Conservation (phyloP, 352 stramenopile genomes). For the Pythium grandisporangium region DNA sequence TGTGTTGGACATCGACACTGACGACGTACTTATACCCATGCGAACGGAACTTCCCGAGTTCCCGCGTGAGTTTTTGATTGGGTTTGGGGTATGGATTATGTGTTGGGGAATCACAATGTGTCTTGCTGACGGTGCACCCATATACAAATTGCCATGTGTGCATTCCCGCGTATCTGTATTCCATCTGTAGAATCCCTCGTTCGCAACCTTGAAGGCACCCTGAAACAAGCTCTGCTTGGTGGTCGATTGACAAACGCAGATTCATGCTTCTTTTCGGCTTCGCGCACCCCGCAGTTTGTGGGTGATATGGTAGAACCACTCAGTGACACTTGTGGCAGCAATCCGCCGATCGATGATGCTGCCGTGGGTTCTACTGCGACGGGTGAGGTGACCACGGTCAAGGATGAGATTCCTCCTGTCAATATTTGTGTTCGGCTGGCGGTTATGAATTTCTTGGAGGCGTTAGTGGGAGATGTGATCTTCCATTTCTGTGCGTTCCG, state of each 20-base stretch:
- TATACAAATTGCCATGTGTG: no score
- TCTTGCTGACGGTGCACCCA: no score
- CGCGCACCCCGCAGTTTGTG: slow-evolving; percentile 15
- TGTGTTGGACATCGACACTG: slow-evolving; percentile 56
- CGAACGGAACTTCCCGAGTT: slow-evolving; percentile 58
- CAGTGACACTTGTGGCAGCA: no score
- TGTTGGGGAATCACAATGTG: no score
- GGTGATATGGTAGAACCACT: slow-evolving; percentile 23
- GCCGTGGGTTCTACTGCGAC: no score
- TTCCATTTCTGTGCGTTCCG: slow-evolving; percentile 57
- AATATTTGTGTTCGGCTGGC: slow-evolving; percentile 29
- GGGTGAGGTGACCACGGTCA: not conserved
- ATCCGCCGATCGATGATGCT: no score
- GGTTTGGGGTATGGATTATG: no score
- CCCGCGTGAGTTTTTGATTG: slow-evolving; percentile 54
- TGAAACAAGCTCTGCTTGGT: slow-evolving; percentile 30
- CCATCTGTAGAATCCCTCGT: slow-evolving; percentile 35
- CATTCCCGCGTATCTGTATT: no score
- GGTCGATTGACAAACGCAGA: slow-evolving; percentile 31
- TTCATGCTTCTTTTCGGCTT: slow-evolving; percentile 30
- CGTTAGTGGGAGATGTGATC: slow-evolving; percentile 49
- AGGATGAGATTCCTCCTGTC: not conserved
- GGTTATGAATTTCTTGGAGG: slow-evolving; percentile 45
- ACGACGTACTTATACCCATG: slow-evolving; percentile 61
- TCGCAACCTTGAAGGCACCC: slow-evolving; percentile 29